Percentiles rank a stretch among this genome's conserved stretches.
Conservation (phyloP, 805 yeast species). For the Danielia oregonensis region DNA sequence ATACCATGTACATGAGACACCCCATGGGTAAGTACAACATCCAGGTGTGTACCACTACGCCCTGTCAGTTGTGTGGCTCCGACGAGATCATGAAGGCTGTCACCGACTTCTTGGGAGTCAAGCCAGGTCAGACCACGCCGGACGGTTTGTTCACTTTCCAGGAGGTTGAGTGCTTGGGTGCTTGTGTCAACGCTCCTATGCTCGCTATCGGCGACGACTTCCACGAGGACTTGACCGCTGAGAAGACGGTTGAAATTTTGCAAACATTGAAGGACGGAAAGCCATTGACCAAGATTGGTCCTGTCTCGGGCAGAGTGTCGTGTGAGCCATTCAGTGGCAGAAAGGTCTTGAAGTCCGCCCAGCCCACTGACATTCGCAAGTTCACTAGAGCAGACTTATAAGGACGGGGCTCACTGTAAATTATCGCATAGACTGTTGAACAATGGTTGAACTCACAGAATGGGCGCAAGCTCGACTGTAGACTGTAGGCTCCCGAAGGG, state of each 20-base stretch:
- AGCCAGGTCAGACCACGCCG: conserved; percentile 73
- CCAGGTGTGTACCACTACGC: conserved; percentile 87
- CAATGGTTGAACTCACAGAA: no score
- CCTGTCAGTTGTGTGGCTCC: conserved; percentile 81
- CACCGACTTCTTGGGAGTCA: conserved; percentile 53
- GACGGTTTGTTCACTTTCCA: conserved; percentile 77
- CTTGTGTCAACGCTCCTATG: conserved; percentile 91
- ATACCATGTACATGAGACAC: conserved; percentile 83
- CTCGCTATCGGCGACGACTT: conserved; percentile 79
- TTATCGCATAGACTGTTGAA: no score
- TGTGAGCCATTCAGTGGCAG: conserved; percentile 79
- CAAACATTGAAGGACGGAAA: conserved; percentile 63
- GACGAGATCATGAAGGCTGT: conserved; percentile 76
- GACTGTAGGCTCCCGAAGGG: no score
- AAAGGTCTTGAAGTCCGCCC: conserved; percentile 54
- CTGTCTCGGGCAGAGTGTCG: conserved; percentile 60
- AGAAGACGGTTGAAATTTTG: conserved; percentile 57
- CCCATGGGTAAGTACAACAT: conserved; percentile 84
- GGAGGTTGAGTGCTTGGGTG: conserved; percentile 90
- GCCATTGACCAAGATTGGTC: conserved; percentile 58
- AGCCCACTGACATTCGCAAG: conserved; percentile 66
- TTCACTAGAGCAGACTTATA: conserved; percentile 72
- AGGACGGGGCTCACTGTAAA: no score
- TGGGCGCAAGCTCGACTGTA: not conserved
- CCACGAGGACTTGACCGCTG: conserved; percentile 76